A percentile compares a stretch with the other conserved stretches of the same genome.
Conservation (phyloP, 495 filamentous ascomycete species). For the Chlorociboria aeruginascens region DNA sequence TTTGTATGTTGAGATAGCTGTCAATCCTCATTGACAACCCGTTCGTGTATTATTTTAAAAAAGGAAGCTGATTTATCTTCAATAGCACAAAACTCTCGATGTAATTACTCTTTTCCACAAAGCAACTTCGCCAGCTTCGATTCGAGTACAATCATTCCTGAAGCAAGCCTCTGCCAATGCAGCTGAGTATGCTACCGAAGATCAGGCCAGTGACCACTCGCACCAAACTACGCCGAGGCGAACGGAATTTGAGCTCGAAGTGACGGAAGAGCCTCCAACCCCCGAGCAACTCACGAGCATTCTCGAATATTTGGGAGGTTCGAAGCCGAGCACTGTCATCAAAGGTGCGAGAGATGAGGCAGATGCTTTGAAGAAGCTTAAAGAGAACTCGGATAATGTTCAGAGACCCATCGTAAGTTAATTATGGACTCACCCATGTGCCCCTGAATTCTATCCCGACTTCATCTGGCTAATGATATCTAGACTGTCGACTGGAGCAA, state of each 20-base stretch:
- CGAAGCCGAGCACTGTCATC: conserved; percentile 47
- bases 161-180: conserved; percentile 61
- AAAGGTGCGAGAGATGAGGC: conserved; percentile 54
- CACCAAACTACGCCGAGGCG: conserved; percentile 34
- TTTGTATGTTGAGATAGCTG: conserved; percentile 24
- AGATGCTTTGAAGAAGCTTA: conserved; percentile 69
- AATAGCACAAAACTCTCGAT: conserved; percentile 70
- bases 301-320: conserved; percentile 63
- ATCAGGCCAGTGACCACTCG: conserved; percentile 51
- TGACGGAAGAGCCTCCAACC: conserved; percentile 73
- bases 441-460: neutral
- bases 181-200: conserved; percentile 43
- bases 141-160: conserved; percentile 55
- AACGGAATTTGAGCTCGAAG: conserved; percentile 70
- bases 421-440: neutral
- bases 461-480: neutral
- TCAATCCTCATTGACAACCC: neutral
- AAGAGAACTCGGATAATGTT: conserved; percentile 45
- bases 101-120: conserved; percentile 94
- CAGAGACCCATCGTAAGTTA: conserved; percentile 56
- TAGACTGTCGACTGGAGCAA: conserved; percentile 90
- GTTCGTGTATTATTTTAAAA: neutral
- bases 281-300: conserved; percentile 76
- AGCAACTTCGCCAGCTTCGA: conserved; percentile 50
- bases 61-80: conserved; percentile 4